A percentile compares a stretch with the other conserved stretches of the same genome.
Conservation (phyloP, 2,329 filamentous ascomycete species). For the Fusarium phyllophilum region DNA sequence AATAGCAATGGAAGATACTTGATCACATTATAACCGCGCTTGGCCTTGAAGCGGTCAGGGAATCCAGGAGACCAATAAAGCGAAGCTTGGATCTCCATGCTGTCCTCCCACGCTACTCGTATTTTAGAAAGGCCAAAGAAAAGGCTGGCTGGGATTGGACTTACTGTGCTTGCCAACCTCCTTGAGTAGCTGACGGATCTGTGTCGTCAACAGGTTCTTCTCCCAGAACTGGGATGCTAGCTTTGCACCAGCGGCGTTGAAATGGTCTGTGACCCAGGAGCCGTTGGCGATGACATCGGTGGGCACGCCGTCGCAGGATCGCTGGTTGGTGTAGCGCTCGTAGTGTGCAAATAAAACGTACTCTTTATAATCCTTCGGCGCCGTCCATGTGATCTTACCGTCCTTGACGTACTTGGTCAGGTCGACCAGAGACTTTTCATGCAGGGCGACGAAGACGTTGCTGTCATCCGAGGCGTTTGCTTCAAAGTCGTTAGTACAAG, state of each 20-base stretch:
- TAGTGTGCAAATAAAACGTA: neutral
- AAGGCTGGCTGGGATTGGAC: neutral
- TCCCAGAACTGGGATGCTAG: neutral
- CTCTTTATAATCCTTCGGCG: neutral
- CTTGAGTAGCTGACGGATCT: accelerated
- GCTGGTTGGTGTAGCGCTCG: neutral
- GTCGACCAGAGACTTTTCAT: neutral
- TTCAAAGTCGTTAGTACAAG: neutral
- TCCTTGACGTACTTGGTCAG: neutral
- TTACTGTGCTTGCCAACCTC: neutral
- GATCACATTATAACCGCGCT: neutral
- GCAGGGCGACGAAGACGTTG: accelerated
- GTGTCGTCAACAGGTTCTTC: neutral
- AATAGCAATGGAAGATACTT: neutral
- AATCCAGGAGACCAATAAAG: neutral
- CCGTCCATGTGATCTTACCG: neutral
- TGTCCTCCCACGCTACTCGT: neutral
- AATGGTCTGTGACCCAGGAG: neutral
- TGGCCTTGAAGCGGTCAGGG: neutral
- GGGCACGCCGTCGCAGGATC: neutral
- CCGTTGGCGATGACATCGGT: neutral
- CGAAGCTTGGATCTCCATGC: neutral
- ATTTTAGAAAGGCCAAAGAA: neutral
- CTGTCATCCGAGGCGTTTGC: accelerated
- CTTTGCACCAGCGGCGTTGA: neutral